Evolutionary conservation across 257 asterid genomes (phyloP).

Genomic region (Buddleja alternifolia): DNA sequence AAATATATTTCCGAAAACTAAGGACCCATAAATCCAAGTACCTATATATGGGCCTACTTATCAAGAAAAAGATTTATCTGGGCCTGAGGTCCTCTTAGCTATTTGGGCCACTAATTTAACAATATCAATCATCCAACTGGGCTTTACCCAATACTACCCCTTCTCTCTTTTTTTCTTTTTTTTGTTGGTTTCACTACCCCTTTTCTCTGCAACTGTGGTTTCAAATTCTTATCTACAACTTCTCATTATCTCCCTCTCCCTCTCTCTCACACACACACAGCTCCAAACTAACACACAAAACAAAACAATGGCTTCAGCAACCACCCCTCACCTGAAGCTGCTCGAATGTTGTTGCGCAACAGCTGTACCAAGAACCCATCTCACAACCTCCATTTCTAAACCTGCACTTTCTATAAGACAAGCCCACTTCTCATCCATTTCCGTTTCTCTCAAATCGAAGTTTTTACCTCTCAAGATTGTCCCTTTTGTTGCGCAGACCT

Average conservation of each 20-base stretch:
- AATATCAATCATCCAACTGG: constrained; percentile 16
- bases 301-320: constrained; percentile 39
- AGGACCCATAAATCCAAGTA: too few species aligned
- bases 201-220: constrained; percentile 11
- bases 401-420: constrained; percentile 35
- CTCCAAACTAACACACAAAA: background rate
- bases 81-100: background rate
- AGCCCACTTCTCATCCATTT: constrained; percentile 21
- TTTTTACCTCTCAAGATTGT: constrained; percentile 27
- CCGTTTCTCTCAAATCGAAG: constrained; percentile 40
- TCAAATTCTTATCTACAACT: constrained; percentile 24
- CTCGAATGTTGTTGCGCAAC: constrained; percentile 42
- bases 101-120: background rate
- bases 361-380: constrained; percentile 27
- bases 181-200: too few species aligned
- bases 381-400: constrained; percentile 35
- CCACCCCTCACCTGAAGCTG: constrained; percentile 35
- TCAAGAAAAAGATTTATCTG: background rate
- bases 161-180: too few species aligned
- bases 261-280: constrained; percentile 29
- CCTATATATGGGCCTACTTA: too few species aligned
- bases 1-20: too few species aligned
- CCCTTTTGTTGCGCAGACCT: constrained; percentile 44
- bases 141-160: too few species aligned
- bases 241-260: background rate